Conservation (phyloP, 257 asterid genomes). For the Nicotiana attenuata region DNA sequence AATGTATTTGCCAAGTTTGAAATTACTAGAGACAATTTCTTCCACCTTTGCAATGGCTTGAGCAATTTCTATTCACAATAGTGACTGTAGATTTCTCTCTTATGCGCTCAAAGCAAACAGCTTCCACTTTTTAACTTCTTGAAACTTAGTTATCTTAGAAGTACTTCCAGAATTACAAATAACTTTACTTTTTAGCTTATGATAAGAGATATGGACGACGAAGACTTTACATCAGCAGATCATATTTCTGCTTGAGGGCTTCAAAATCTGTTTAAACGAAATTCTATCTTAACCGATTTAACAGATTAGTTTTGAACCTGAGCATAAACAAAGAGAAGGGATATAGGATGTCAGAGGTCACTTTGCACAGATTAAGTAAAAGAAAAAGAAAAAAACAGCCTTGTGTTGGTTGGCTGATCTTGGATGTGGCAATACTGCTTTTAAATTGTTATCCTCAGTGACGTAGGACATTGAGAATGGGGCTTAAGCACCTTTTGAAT, state of each 20-base stretch:
- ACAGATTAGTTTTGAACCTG: not conserved
- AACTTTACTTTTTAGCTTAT: not conserved
- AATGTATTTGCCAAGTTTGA: not conserved
- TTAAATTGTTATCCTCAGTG: not conserved
- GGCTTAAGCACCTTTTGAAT: not conserved
- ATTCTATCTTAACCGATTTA: not conserved
- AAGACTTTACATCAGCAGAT: not conserved
- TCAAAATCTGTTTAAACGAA: not conserved
- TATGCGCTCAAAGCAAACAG: not conserved
- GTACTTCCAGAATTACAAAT: not conserved
- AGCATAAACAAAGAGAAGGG: not conserved
- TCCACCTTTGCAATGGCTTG: not conserved
- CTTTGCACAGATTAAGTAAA: not conserved
- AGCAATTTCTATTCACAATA: not conserved
- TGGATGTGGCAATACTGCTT: not conserved
- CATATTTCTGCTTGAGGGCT: not conserved
- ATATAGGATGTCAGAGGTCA: not conserved
- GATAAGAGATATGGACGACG: not conserved
- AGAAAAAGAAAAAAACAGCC: not conserved
- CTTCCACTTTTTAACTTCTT: not conserved
- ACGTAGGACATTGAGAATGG: not conserved
- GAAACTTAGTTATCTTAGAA: not conserved
- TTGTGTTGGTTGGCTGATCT: not conserved
- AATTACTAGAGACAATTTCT: not conserved
- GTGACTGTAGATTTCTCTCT: not conserved